phyloP scores from a whole-genome alignment of 1,284 basidiomycete genomes.

The Austroboletus niveus region DNA sequence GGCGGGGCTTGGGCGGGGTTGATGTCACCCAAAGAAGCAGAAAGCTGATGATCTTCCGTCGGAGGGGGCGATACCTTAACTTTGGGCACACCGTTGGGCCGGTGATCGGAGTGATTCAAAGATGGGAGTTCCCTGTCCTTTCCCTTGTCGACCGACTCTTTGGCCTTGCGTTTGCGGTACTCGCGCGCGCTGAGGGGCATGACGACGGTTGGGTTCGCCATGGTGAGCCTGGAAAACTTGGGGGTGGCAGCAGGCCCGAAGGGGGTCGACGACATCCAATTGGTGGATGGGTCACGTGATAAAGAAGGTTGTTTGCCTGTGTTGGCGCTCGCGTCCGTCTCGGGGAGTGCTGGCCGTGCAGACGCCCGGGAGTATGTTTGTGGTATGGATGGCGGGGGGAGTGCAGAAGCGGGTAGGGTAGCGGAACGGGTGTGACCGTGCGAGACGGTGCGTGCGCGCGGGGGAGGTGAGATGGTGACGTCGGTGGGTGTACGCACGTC shows the following conservation, averaged over 20 bases:
- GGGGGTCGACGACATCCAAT: conserved; percentile 33
- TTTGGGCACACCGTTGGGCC: conserved; percentile 4
- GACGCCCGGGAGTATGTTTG: conserved; percentile 18
- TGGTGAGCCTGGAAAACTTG: conserved; percentile 30
- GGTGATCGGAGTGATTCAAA: not conserved
- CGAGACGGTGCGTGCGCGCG: conserved; percentile 23
- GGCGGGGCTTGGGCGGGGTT: conserved; percentile 3
- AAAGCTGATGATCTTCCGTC: not conserved
- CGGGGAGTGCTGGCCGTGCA: conserved; percentile 3
- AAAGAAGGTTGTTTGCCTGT: conserved; percentile 20
- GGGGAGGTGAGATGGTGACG: conserved; percentile 10
- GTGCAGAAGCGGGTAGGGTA: not conserved
- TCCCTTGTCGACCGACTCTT: conserved; percentile 1
- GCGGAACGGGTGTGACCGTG: conserved; percentile 22
- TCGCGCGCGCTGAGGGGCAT: conserved; percentile 32
- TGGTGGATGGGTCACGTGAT: conserved; percentile 29
- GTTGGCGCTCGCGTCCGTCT: not conserved
- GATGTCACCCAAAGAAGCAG: not conserved
- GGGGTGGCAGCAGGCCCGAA: conserved; percentile 28
- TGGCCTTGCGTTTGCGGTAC: conserved; percentile 24
- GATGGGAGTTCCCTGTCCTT: conserved; percentile 7
- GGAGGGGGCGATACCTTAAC: conserved; percentile 16
- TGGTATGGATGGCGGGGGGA: conserved; percentile 13
- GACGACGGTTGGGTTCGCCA: conserved; percentile 28
- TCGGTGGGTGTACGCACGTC: not conserved